A percentile compares a stretch with the other conserved stretches of the same genome.
These are phyloP conservation scores for Nemania sp. DNA, from an alignment of 2,329 filamentous ascomycete genomes.

Conservation along the genomic window DNA sequence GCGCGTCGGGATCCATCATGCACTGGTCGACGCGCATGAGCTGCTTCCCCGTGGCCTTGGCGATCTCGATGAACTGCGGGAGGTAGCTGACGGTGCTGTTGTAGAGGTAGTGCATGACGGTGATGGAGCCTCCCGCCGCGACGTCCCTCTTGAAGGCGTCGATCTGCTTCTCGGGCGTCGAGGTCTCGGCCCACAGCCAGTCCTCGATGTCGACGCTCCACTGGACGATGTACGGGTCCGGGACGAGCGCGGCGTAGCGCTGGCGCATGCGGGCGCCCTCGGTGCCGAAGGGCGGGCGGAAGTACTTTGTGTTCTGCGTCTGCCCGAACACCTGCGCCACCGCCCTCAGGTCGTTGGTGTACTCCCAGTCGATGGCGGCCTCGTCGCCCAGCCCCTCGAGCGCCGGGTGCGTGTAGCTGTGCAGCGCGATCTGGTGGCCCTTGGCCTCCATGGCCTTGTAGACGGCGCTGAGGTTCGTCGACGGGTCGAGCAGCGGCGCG, in stretches of 20 bases:
- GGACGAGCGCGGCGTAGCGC: conserved; percentile 66
- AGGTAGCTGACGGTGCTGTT: conserved; percentile 73
- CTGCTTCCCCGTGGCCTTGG: conserved; percentile 72
- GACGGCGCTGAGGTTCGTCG: conserved; percentile 71
- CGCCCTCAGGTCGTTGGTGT: conserved; percentile 66
- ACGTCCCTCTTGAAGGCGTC: conserved; percentile 74
- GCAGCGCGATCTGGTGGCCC: conserved; percentile 76
- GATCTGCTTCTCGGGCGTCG: conserved; percentile 74
- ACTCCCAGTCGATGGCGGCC: conserved; percentile 71
- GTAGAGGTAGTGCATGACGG: conserved; percentile 78
- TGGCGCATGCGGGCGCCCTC: conserved; percentile 75
- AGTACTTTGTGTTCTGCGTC: conserved; percentile 61
- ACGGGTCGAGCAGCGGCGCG: conserved; percentile 67
- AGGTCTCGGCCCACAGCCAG: conserved; percentile 73
- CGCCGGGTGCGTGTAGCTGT: conserved; percentile 77
- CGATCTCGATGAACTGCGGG: conserved; percentile 72
- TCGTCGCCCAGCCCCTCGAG: conserved; percentile 68
- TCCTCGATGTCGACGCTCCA: conserved; percentile 80
- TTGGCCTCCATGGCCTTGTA: conserved; percentile 71
- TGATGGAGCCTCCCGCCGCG: conserved; percentile 70
- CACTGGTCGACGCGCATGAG: conserved; percentile 77
- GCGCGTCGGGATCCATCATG: conserved; percentile 71
- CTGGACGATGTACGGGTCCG: conserved; percentile 70
- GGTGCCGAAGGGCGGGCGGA: conserved; percentile 76
- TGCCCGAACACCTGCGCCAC: conserved; percentile 56